A percentile compares a stretch with the other conserved stretches of the same genome.
These are phyloP conservation scores for Williopsis jadinii DNA, from an alignment of 1,139 yeast species.

Conservation along the genomic window DNA sequence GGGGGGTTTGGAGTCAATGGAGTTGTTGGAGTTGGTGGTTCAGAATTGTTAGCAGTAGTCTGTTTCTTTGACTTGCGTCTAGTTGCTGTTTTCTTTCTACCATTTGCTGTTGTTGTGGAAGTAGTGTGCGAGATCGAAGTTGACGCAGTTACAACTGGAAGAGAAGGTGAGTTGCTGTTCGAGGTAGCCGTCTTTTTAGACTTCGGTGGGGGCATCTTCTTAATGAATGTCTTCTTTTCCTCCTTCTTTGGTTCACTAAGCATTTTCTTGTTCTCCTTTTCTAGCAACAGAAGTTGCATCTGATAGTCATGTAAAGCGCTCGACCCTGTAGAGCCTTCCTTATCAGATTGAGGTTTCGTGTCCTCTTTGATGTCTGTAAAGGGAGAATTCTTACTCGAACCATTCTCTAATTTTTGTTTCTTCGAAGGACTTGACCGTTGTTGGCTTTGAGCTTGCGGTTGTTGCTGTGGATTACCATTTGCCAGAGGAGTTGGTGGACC, in stretches of 20 bases:
- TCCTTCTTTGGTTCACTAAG: slow-evolving; percentile 39
- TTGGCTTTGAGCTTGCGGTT: slow-evolving; percentile 3
- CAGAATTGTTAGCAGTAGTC: slow-evolving; percentile 16
- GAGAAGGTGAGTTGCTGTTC: slow-evolving; percentile 2
- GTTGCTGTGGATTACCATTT: slow-evolving; percentile 5
- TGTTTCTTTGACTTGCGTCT: slow-evolving; percentile 26
- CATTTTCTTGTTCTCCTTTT: slow-evolving; percentile 61
- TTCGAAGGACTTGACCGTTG: slow-evolving; percentile 9
- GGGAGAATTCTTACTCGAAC: slow-evolving; percentile 14
- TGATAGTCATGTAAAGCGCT: slow-evolving; percentile 63
- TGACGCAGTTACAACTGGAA: slow-evolving; percentile 16
- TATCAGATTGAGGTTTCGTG: slow-evolving; percentile 4
- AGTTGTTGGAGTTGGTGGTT: slow-evolving; percentile 27
- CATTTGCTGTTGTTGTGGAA: slow-evolving; percentile 8
- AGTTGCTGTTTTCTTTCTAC: neutral
- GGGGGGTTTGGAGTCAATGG: slow-evolving; percentile 23
- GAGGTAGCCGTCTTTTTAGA: slow-evolving; percentile 14
- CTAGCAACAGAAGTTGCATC: slow-evolving; percentile 64
- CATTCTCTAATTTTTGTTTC: slow-evolving; percentile 6
- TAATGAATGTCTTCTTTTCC: slow-evolving; percentile 4
- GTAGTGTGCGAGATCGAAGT: neutral
- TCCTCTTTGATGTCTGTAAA: slow-evolving; percentile 5
- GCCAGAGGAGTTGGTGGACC: neutral
- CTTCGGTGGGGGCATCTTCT: slow-evolving; percentile 21
- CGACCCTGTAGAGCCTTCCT: slow-evolving; percentile 8